phyloP scores from a whole-genome alignment of 2,329 filamentous ascomycete species.

The Pseudogymnoascus sp. region DNA sequence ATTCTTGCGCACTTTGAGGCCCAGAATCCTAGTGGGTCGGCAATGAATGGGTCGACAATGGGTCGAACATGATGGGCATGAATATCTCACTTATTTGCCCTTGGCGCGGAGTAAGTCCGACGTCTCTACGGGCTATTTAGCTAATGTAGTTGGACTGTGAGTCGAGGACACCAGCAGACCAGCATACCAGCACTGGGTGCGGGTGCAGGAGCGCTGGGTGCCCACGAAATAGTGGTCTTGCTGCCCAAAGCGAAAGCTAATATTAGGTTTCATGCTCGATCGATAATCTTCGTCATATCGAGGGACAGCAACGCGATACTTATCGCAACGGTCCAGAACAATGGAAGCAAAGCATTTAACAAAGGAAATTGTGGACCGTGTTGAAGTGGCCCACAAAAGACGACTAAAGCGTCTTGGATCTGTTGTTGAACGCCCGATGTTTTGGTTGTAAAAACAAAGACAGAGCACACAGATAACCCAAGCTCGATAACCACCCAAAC shows the following conservation, averaged over 20 bases:
- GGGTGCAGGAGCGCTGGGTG: background rate
- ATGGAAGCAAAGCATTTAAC: constrained; percentile 14
- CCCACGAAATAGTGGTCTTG: constrained; percentile 4
- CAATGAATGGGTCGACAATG: constrained; percentile 3
- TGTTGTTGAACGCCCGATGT: constrained; percentile 68
- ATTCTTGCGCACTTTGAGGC: background rate
- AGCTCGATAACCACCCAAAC: constrained; percentile 39
- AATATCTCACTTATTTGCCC: constrained; percentile 1
- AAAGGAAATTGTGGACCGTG: constrained; percentile 44
- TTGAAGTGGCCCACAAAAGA: constrained; percentile 57
- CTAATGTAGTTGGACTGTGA: constrained; percentile 3
- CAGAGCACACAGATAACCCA: constrained; percentile 59
- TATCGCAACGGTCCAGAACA: constrained; percentile 1
- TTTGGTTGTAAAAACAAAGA: constrained; percentile 82
- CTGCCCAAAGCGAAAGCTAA: background rate
- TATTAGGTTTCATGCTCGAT: constrained; percentile 1
- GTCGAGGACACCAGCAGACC: background rate
- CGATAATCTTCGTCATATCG: background rate
- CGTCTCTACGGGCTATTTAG: constrained; percentile 6
- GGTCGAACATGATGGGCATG: constrained; percentile 2
- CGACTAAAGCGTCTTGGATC: constrained; percentile 57
- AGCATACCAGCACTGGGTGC: background rate
- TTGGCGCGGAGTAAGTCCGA: constrained; percentile 2
- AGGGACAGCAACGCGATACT: constrained; percentile 2
- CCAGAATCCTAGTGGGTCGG: constrained; percentile 1